Percentiles rank a stretch among this genome's conserved stretches.
Conservation (phyloP, 441 rosid species). For the Pelargonium fulgidum region DNA sequence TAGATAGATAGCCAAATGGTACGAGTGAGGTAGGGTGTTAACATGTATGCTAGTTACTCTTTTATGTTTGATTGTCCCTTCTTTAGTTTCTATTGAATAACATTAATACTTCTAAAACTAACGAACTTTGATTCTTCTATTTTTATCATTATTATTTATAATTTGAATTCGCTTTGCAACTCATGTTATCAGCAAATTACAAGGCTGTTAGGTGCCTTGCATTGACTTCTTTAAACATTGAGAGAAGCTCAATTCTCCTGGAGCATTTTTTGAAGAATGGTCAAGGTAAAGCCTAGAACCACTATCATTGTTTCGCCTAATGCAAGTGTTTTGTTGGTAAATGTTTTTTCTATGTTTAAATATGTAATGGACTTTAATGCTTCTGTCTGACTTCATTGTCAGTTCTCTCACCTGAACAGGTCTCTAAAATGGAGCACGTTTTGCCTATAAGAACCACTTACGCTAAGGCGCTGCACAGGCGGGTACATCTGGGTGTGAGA, state of each 20-base stretch:
- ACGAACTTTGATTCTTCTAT: not conserved
- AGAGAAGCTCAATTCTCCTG: conserved; percentile 70
- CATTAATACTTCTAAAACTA: not conserved
- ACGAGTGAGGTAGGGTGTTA: too few relatives aligned
- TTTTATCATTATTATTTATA: not conserved
- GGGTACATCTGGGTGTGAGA: conserved; percentile 53
- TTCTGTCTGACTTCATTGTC: conserved; percentile 33
- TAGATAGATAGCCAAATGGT: too few relatives aligned
- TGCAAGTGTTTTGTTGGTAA: not conserved
- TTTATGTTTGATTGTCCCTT: not conserved
- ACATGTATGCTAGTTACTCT: not conserved
- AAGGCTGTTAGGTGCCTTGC: conserved; percentile 89
- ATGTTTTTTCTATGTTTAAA: not conserved
- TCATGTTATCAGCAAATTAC: conserved; percentile 59
- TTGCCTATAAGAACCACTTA: conserved; percentile 52
- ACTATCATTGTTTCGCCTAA: not conserved
- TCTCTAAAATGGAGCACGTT: conserved; percentile 61
- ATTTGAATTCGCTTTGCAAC: not conserved
- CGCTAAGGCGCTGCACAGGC: conserved; percentile 34
- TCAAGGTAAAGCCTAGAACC: conserved; percentile 46
- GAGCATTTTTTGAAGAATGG: conserved; percentile 57
- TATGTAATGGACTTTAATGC: conserved; percentile 17
- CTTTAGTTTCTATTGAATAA: not conserved
- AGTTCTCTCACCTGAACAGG: conserved; percentile 76
- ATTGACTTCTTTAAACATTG: conserved; percentile 63